phyloP scores from a whole-genome alignment of 805 yeast genomes.

The Lipomyces oligophaga region DNA sequence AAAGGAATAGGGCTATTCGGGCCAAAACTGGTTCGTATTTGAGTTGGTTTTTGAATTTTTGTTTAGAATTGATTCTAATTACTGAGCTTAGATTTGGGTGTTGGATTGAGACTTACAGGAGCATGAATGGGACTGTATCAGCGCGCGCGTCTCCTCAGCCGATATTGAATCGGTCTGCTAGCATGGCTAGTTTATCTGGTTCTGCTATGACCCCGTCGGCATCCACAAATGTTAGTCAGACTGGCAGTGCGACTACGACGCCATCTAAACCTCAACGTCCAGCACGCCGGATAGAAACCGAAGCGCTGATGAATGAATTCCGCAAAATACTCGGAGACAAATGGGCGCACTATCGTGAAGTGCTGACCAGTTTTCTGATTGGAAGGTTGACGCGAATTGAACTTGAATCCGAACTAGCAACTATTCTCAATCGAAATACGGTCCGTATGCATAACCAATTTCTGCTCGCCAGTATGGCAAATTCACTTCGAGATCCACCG shows the following conservation, averaged over 20 bases:
- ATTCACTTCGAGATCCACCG: slow-evolving; percentile 74
- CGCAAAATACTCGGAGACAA: slow-evolving; percentile 67
- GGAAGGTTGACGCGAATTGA: slow-evolving; percentile 68
- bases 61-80: too few species aligned
- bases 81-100: too few species aligned
- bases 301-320: slow-evolving; percentile 63
- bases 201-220: background rate
- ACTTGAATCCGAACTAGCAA: slow-evolving; percentile 54
- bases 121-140: slow-evolving; percentile 11
- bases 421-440: slow-evolving; percentile 50
- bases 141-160: slow-evolving; percentile 26
- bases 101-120: too few species aligned
- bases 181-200: background rate
- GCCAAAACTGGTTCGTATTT: too few species aligned
- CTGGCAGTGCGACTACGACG: slow-evolving; percentile 7
- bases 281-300: slow-evolving; percentile 53
- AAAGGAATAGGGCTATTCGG: too few species aligned
- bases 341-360: slow-evolving; percentile 84
- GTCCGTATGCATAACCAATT: slow-evolving; percentile 76
- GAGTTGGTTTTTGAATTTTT: too few species aligned
- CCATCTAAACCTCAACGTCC: slow-evolving; percentile 30
- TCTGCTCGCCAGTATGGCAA: slow-evolving; percentile 75
- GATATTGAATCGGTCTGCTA: slow-evolving; percentile 1
- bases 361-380: slow-evolving; percentile 64
- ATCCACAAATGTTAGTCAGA: background rate